Base-by-base conservation (phyloP, 257 asterid genomes). In the Solanum medicagineum region DNA sequence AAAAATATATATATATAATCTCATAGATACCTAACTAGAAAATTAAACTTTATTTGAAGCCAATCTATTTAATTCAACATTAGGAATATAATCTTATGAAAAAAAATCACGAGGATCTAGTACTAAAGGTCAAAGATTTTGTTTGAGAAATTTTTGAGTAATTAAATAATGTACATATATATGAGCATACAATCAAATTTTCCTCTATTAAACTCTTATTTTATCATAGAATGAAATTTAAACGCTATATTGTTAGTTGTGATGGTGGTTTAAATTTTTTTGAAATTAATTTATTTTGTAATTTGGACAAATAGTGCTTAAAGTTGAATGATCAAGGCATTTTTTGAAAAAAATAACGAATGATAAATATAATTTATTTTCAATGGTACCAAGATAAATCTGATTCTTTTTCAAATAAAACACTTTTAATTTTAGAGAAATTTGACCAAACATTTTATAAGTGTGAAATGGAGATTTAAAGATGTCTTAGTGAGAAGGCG, bases 101-200 rank as follows among this genome's bases (percentile, higher is more conserved):
- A 92, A 96, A 65, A 75, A 91, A 32, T 88, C 98, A 95, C 68
- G 88, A 95, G 93, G 96, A 95, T 85, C 94, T 95, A 44, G 95
- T 95, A 6, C 94, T 91, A 83, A 68, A 66, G 54, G 94, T 95
- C 55, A 89, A 95, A 88, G 95, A 94, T 86, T 84, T 84, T 71
- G 49, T 92, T 94, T 82, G 91, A 89, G 57, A 97, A 98, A 59
- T 84, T 94, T 14, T 87, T 95, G 74, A 86, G 91, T 87, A 66
- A 88, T 62, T 93, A 11, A 60, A 60, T 60, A 10, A 60, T 22
- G 6, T 59, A 10, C 22, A 7, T 22, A 60, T 60, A 15, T 60
- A 89, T 91, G 51, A 87, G 2, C 8, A 9, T 47, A 9, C 11
- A 53, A 13, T 14, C 8, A 2, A 62, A 2, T 14, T 6, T 62